Percentiles rank a stretch among this genome's conserved stretches.
These are phyloP conservation scores for Phialophora verrucosa DNA, from an alignment of 2,329 filamentous ascomycete genomes.

Conservation along the genomic window DNA sequence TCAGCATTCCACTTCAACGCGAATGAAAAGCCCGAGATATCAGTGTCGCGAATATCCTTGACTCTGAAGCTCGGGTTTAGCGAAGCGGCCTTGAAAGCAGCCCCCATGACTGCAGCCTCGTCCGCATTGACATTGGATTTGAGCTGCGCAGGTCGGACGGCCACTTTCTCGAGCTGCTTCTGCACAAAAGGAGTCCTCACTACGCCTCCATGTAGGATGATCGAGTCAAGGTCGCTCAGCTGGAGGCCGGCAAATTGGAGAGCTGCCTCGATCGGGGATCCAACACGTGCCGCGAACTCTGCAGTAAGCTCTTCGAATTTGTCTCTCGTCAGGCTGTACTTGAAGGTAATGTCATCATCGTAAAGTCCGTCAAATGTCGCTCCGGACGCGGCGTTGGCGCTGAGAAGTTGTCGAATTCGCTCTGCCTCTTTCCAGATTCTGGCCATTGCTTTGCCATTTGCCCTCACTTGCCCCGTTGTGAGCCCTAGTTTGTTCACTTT, in stretches of 20 bases:
- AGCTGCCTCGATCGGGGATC: slow-evolving; percentile 72
- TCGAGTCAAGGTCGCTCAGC: slow-evolving; percentile 77
- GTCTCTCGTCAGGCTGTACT: slow-evolving; percentile 80
- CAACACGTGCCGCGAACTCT: slow-evolving; percentile 70
- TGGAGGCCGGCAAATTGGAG: slow-evolving; percentile 74
- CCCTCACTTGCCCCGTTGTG: slow-evolving; percentile 67
- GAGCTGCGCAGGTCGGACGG: slow-evolving; percentile 76
- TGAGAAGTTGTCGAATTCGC: slow-evolving; percentile 83
- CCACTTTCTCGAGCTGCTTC: slow-evolving; percentile 77
- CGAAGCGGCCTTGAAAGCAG: slow-evolving; percentile 89
- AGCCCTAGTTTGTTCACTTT: slow-evolving; percentile 58
- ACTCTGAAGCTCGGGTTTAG: slow-evolving; percentile 95
- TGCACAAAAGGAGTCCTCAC: slow-evolving; percentile 94
- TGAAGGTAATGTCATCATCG: slow-evolving; percentile 91
- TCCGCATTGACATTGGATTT: slow-evolving; percentile 96
- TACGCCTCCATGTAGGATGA: slow-evolving; percentile 91
- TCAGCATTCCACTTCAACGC: slow-evolving; percentile 77
- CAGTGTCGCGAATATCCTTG: slow-evolving; percentile 89
- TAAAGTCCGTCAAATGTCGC: slow-evolving; percentile 82
- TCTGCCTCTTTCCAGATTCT: slow-evolving; percentile 95
- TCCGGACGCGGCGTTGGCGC: slow-evolving; percentile 83
- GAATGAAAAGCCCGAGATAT: slow-evolving; percentile 74
- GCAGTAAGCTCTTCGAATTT: slow-evolving; percentile 81
- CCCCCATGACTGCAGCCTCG: slow-evolving; percentile 93
- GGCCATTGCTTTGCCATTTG: slow-evolving; percentile 81